phyloP scores from a whole-genome alignment of 176 grass and related monocot species.

The Aegilops longissima region DNA sequence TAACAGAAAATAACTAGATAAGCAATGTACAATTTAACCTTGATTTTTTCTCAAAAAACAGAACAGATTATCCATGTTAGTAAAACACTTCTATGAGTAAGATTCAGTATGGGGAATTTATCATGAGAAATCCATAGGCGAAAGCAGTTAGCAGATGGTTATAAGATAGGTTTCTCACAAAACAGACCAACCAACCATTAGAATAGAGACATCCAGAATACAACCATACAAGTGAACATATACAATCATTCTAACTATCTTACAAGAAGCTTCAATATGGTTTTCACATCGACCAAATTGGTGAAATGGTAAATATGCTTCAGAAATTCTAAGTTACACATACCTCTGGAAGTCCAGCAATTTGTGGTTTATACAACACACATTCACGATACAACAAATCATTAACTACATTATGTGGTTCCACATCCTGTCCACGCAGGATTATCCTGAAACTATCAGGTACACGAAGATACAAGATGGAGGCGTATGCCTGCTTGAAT shows the following conservation, averaged over 20 bases:
- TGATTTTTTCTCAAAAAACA: neutral
- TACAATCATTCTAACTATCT: neutral
- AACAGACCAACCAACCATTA: neutral
- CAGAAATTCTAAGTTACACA: conserved; percentile 11
- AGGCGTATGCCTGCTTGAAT: conserved; percentile 83
- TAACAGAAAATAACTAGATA: conserved; percentile 9
- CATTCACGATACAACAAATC: conserved; percentile 94
- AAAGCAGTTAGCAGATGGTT: neutral
- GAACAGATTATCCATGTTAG: neutral
- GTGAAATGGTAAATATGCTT: conserved; percentile 19
- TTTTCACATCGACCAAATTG: neutral
- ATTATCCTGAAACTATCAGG: conserved; percentile 84
- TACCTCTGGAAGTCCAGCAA: conserved; percentile 69
- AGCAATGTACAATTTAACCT: neutral
- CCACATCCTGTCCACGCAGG: conserved; percentile 65
- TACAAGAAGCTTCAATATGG: neutral
- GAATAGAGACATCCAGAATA: neutral
- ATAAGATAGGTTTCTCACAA: neutral
- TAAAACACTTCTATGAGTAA: conserved; percentile 1
- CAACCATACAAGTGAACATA: neutral
- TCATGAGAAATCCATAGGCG: neutral
- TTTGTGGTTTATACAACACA: conserved; percentile 84
- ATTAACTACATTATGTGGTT: conserved; percentile 69
- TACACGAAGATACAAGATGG: conserved; percentile 87
- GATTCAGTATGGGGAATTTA: neutral